These are phyloP conservation scores for Salix exigua DNA, from an alignment of 345 rosid species.

Conservation along the genomic window DNA sequence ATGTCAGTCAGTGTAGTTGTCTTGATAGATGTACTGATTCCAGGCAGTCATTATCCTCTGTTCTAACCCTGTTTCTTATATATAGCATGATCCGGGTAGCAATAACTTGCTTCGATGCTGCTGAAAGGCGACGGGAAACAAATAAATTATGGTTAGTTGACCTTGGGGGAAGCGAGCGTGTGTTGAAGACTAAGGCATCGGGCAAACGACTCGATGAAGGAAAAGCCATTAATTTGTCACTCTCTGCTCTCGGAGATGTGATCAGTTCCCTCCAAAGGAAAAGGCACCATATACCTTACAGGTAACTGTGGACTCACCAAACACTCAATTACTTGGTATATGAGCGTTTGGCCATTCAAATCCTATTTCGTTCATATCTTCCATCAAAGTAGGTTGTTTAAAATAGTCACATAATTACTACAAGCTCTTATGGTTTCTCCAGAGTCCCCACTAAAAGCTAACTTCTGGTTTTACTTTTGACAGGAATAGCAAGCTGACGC, in stretches of 20 bases:
- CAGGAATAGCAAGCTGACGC: conserved; percentile 91
- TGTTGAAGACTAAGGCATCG: conserved; percentile 68
- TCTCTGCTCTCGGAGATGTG: conserved; percentile 80
- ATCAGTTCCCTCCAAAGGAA: conserved; percentile 67
- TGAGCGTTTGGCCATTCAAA: neutral
- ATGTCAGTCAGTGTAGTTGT: neutral
- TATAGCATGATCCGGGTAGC: conserved; percentile 67
- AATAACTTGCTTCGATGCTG: conserved; percentile 50
- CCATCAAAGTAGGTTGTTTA: neutral
- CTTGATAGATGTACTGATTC: conserved; percentile 1
- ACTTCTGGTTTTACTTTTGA: conserved; percentile 19
- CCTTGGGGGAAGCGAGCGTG: conserved; percentile 89
- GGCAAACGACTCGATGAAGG: conserved; percentile 91
- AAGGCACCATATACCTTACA: conserved; percentile 64
- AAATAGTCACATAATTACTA: neutral
- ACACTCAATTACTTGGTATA: neutral
- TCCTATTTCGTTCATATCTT: neutral
- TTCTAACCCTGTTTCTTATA: neutral
- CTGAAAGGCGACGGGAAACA: conserved; percentile 60
- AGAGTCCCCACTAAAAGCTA: neutral
- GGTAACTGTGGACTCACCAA: conserved; percentile 33
- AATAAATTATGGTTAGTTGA: conserved; percentile 76
- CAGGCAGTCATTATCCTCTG: neutral
- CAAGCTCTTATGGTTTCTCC: neutral
- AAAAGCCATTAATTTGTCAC: conserved; percentile 79